A percentile compares a stretch with the other conserved stretches of the same genome.
These are phyloP conservation scores for Priceomyces fermenticarens DNA, from an alignment of 805 yeast genomes.

Conservation along the genomic window DNA sequence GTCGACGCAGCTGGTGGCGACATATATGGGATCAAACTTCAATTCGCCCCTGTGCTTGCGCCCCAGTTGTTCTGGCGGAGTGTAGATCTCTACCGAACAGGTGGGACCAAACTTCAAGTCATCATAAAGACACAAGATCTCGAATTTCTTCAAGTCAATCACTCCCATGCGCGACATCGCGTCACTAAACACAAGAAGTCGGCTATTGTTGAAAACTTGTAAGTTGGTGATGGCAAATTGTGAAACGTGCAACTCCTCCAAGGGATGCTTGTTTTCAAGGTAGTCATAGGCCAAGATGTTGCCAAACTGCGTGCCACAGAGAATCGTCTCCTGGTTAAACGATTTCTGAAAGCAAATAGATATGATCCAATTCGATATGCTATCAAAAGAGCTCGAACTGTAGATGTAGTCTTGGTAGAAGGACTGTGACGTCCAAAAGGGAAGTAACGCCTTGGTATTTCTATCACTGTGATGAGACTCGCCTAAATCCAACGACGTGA, in stretches of 20 bases:
- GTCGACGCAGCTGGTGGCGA: conserved; percentile 20
- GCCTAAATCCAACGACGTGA: conserved; percentile 4
- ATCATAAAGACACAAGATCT: conserved; percentile 16
- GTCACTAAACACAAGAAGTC: conserved; percentile 23
- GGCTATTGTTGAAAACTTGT: conserved; percentile 12
- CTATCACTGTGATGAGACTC: conserved; percentile 5
- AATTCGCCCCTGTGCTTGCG: conserved; percentile 6
- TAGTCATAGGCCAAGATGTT: conserved; percentile 18
- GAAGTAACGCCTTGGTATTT: conserved; percentile 8
- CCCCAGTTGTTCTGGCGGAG: conserved; percentile 5
- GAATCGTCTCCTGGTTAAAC: conserved; percentile 8
- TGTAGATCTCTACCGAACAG: conserved; percentile 12
- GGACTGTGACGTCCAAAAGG: conserved; percentile 12
- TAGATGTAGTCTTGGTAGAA: conserved; percentile 9
- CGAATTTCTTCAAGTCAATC: conserved; percentile 13
- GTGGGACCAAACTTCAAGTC: conserved; percentile 22
- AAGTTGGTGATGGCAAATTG: conserved; percentile 22
- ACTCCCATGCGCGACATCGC: conserved; percentile 30
- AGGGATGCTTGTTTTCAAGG: conserved; percentile 11
- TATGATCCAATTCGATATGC: conserved; percentile 19
- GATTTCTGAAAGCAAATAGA: conserved; percentile 16
- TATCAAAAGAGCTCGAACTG: conserved; percentile 7
- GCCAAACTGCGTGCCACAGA: conserved; percentile 34
- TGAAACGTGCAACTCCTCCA: conserved; percentile 16
- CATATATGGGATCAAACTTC: conserved; percentile 21